Base-by-base conservation (phyloP, 257 asterid species). In the Osmanthus fragrans region DNA sequence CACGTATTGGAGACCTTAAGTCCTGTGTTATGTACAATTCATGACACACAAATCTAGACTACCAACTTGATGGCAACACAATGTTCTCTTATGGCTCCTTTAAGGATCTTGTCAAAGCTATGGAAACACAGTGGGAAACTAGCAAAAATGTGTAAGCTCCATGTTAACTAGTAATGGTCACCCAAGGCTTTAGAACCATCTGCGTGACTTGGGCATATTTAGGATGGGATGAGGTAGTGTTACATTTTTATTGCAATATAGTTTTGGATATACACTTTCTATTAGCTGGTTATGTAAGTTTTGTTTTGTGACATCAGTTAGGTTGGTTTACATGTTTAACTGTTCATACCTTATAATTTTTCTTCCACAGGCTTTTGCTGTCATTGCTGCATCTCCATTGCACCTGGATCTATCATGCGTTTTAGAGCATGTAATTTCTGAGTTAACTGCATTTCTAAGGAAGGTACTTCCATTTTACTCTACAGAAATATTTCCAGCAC, bases 401-500 rank as follows among this genome's bases (percentile, higher is more conserved):
- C 99, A 92, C 85, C 89, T 96, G 23, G 94, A 96, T 84, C 86
- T 96, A 72, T 90, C 97, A 34, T 93, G 97, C 82, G 90, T 92
- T 80, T 80, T 93, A 72, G 97, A 93, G 89, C 94, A 91, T 69
- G 98, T 96, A 51, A 92, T 92, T 79, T 80, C 99, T 19, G 98
- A 96, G 88, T 84, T 96, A 87, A 96, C 99, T 65, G 97, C 97
- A 72, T 96, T 96, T 86, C 88, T 96, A 40, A 89, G 98, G 67
- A 93, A 96, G 98, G 99, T 87, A 79, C 23, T 60, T 65, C 80
- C 72, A 63, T 21, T 58, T 29, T 49, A 51, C 25, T 42, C 39
- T 67, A 18, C 51, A 11, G 51, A 42, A 40, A 76, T 66, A 64
- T 58, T 75, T 74, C 37, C 49, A n/a, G 51, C 19, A 5, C 70